Evolutionary conservation across 495 filamentous ascomycete genomes (phyloP).

Genomic region (Clohesyomyces aquaticus): DNA sequence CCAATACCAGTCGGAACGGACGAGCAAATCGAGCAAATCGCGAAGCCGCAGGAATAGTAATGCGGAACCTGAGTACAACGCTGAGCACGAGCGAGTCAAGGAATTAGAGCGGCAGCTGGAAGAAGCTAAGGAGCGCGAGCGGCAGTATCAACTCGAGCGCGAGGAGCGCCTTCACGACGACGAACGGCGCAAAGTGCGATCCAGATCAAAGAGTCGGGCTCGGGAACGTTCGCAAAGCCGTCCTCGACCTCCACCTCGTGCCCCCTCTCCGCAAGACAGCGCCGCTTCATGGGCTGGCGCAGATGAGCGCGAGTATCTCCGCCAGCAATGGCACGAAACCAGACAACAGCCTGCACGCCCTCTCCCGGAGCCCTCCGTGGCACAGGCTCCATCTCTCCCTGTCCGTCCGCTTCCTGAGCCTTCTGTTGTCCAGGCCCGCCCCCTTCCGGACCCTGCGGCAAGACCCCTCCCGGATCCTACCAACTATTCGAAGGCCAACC

Average conservation of each 20-base stretch:
- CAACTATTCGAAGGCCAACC: slow-evolving; percentile 46
- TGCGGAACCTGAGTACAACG: slow-evolving; percentile 38
- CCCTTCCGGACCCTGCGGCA: slow-evolving; percentile 50
- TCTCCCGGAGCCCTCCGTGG: slow-evolving; percentile 43
- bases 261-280: slow-evolving; percentile 55
- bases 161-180: slow-evolving; percentile 57
- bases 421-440: slow-evolving; percentile 39
- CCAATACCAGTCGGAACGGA: slow-evolving; percentile 71
- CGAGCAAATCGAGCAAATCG: slow-evolving; percentile 45
- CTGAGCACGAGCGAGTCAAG: slow-evolving; percentile 64
- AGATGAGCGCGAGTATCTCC: slow-evolving; percentile 75
- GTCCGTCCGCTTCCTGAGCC: slow-evolving; percentile 52
- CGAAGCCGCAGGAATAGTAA: slow-evolving; percentile 41
- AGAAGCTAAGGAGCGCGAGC: slow-evolving; percentile 81
- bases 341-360: slow-evolving; percentile 50
- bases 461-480: slow-evolving; percentile 59
- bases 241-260: slow-evolving; percentile 42
- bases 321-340: slow-evolving; percentile 66
- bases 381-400: slow-evolving; percentile 27
- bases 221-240: slow-evolving; percentile 33
- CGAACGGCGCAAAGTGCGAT: slow-evolving; percentile 33
- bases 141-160: slow-evolving; percentile 79
- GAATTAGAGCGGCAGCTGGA: slow-evolving; percentile 87
- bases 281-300: slow-evolving; percentile 68
- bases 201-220: slow-evolving; percentile 33